Evolutionary conservation across 257 asterid species (phyloP).

Genomic region (Penstemon davidsonii): DNA sequence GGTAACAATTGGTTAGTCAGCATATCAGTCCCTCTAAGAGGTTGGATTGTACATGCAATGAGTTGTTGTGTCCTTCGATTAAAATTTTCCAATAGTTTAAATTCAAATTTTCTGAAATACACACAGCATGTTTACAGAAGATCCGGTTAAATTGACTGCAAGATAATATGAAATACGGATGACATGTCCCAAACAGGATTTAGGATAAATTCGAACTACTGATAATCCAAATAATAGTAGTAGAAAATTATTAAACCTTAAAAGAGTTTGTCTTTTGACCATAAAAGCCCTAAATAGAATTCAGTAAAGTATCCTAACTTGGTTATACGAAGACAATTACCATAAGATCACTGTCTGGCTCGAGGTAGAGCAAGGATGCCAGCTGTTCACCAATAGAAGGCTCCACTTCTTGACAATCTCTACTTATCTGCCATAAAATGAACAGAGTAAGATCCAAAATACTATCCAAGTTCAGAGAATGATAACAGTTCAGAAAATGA

Average conservation of each 20-base stretch:
- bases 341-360: slow-evolving; percentile 96
- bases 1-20: too few species aligned
- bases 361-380: slow-evolving; percentile 80
- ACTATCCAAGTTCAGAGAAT: background rate
- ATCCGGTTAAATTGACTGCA: background rate
- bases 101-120: background rate
- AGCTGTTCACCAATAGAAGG: slow-evolving; percentile 87
- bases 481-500: slow-evolving; percentile 1
- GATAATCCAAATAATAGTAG: background rate
- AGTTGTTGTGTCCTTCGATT: background rate
- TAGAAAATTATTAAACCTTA: background rate
- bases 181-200: background rate
- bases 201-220: background rate
- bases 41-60: background rate
- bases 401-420: slow-evolving; percentile 94
- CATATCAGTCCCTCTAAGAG: background rate
- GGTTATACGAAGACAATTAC: slow-evolving; percentile 38
- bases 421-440: slow-evolving; percentile 70
- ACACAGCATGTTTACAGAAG: background rate
- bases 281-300: slow-evolving; percentile 4
- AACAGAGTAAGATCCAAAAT: slow-evolving; percentile 23
- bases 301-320: slow-evolving; percentile 9
- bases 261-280: background rate
- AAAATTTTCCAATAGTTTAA: background rate
- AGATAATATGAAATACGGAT: background rate